Percentiles rank a stretch among this genome's conserved stretches.
Evolutionary conservation across 805 yeast genomes (phyloP).

Genomic region (Saccharomyces kudriavzevii): DNA sequence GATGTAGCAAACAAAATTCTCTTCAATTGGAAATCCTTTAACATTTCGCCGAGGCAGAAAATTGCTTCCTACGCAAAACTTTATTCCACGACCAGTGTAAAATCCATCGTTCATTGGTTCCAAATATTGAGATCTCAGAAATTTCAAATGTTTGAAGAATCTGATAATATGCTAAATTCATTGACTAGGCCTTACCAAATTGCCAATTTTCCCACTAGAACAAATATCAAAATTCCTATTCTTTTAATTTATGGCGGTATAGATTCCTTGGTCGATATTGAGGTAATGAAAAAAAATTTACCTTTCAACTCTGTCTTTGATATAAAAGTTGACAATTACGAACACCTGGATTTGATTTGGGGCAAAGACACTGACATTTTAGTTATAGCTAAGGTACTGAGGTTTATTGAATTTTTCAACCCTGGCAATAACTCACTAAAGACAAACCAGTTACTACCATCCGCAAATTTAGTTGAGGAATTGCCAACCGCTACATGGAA

Average conservation of each 20-base stretch:
- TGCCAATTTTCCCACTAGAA: slow-evolving; percentile 46
- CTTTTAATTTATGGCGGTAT: slow-evolving; percentile 67
- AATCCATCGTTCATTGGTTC: slow-evolving; percentile 93
- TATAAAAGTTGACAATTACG: slow-evolving; percentile 60
- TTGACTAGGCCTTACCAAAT: slow-evolving; percentile 31
- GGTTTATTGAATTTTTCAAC: slow-evolving; percentile 29
- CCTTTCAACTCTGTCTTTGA: slow-evolving; percentile 46
- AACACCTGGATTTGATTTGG: slow-evolving; percentile 89
- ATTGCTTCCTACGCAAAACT: slow-evolving; percentile 75
- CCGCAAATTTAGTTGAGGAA: neutral
- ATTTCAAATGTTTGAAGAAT: slow-evolving; percentile 87
- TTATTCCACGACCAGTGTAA: slow-evolving; percentile 86
- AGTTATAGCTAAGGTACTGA: slow-evolving; percentile 38
- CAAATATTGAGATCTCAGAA: slow-evolving; percentile 70
- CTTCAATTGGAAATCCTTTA: slow-evolving; percentile 71
- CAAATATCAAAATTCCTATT: slow-evolving; percentile 64
- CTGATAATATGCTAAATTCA: slow-evolving; percentile 32
- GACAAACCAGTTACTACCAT: neutral
- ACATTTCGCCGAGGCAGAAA: slow-evolving; percentile 69
- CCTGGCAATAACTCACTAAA: neutral
- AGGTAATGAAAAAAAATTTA: slow-evolving; percentile 59
- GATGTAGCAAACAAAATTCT: slow-evolving; percentile 60
- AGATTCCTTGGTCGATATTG: slow-evolving; percentile 83
- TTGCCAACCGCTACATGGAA: neutral
- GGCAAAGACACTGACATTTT: slow-evolving; percentile 52